Evolutionary conservation across 495 filamentous ascomycete species (phyloP).

Genomic region (Penicillium waksmanii): DNA sequence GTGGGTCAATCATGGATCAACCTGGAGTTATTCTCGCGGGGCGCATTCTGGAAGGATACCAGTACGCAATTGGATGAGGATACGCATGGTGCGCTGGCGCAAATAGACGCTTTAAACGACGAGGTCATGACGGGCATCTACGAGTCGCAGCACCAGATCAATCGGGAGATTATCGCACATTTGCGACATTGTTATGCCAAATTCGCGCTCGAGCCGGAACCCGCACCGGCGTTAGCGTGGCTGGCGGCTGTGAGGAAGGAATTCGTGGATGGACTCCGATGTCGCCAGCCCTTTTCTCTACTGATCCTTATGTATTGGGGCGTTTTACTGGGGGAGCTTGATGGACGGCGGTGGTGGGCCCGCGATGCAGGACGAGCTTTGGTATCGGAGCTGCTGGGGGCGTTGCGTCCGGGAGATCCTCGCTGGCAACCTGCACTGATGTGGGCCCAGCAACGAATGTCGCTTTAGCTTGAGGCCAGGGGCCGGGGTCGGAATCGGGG

Average conservation of each 20-base stretch:
- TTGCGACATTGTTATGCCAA: constrained; percentile 33
- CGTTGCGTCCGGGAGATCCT: constrained; percentile 11
- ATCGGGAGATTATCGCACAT: constrained; percentile 27
- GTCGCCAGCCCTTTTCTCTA: constrained; percentile 28
- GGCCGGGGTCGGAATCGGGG: too few species aligned
- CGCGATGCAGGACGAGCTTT: constrained; percentile 26
- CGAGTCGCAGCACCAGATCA: constrained; percentile 20
- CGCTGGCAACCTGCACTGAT: constrained; percentile 28
- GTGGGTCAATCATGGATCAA: constrained; percentile 30
- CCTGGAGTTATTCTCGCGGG: constrained; percentile 24
- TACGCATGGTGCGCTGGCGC: constrained; percentile 20
- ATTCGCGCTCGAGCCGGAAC: constrained; percentile 22
- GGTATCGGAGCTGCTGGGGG: constrained; percentile 27
- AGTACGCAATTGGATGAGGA: constrained; percentile 19
- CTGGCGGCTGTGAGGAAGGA: constrained; percentile 31
- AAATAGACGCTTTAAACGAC: constrained; percentile 27
- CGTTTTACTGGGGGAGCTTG: constrained; percentile 28
- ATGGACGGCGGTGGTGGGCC: constrained; percentile 36
- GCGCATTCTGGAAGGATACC: constrained; percentile 22
- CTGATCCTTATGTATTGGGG: constrained; percentile 38
- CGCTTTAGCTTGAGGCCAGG: not conserved
- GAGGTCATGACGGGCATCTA: constrained; percentile 13
- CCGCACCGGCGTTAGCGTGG: constrained; percentile 34
- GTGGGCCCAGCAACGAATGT: constrained; percentile 23
- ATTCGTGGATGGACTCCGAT: constrained; percentile 27